Evolutionary conservation across 1,284 basidiomycete genomes (phyloP), one percentile per base, ranked within the genome.

Genomic region (Tranzscheliella williamsii): DNA sequence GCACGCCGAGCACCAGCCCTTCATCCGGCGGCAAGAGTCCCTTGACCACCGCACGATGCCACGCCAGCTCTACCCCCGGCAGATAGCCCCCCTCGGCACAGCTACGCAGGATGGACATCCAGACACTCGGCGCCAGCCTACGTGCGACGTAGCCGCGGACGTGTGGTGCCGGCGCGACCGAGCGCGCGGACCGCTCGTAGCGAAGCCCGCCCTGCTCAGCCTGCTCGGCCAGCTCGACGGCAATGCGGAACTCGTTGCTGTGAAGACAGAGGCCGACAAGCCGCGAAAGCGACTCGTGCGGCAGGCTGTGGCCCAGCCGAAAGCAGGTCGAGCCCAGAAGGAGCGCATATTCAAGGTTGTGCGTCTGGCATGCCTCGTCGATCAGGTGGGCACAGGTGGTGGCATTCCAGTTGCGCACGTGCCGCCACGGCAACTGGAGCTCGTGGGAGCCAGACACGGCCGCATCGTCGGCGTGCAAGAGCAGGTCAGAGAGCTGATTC

Each of bases 71-170:
- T 4, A 72, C 47, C 5, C 57, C 72, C 7, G 64, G 58, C 8
- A 66, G 15, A 33, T 64, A 69, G 31, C 54, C 52, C 1, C 50
- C 50, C 23, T 63, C 52, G 12, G 70, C 68, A 24, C 63, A 71
- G 1, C 42, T 38, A 9, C 67, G 51, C 23, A 75, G 52, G 13
- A 68, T 44, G 9, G 54, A 37, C 61, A 73, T 72, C 69, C 70
- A 73, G 12, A 56, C 34, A 30, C 61, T 60, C 1, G 61, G 61
- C 3, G 54, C 18, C 18, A 64, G 32, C 3, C 39, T 46, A 13
- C 42, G 45, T 1, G 66, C 43, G 1, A 64, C 45, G 20, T 46
- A 39, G 7, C 52, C 49, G 6, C 20, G 29, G 21, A n/a, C n/a
- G n/a, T n/a, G n/a, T n/a, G n/a, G n/a, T n/a, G n/a, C n/a, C n/a